Evolutionary conservation across 2,329 filamentous ascomycete genomes (phyloP), one percentile per base, ranked within the genome.

Genomic region (Phialocephala sp.): DNA sequence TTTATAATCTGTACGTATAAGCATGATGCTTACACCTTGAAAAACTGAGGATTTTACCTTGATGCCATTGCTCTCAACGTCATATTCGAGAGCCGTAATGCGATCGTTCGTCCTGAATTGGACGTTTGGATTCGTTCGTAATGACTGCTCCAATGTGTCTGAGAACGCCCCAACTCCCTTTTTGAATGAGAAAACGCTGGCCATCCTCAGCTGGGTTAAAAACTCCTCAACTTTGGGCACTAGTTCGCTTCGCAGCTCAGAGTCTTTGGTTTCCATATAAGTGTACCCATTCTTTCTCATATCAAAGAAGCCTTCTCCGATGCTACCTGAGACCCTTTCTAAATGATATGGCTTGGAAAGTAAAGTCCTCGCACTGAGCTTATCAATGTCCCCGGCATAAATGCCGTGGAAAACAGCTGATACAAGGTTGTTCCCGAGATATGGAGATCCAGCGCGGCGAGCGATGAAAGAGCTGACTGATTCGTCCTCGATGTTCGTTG

Each of bases 371-470:
- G 87, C 87, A 77, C 93, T 97, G 59, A 98, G 81, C 75, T 90
- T 85, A 76, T 91, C 88, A 57, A 97, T 87, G 78, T 97, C 91
- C 5, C 95, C 95, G 24, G 94, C 95, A 77, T 96, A 97, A 65
- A 98, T 93, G 50, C 95, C 95, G 77, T 98, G 95, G 61, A 93
- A 74, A 74, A 88, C 80, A 60, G 89, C 93, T 5, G 93, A 97
- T 8, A 88, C 79, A 20, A 97, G 62, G 72, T 96, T 94, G 71
- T 95, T 84, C 15, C 87, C 87, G 8, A 91, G 69, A 39, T 81
- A 77, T 24, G 82, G 80, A 52, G 83, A 82, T 4, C 78, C 78
- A 18, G 89, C 76, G 8, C 87, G 78, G 36, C 87, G 80, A 1
- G 79, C 77, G 8, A 93, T 76, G 74, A 90, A 94, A 0, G 85